Conservation (phyloP, 2,329 filamentous ascomycete genomes). For the Corinectria fuckeliana region DNA sequence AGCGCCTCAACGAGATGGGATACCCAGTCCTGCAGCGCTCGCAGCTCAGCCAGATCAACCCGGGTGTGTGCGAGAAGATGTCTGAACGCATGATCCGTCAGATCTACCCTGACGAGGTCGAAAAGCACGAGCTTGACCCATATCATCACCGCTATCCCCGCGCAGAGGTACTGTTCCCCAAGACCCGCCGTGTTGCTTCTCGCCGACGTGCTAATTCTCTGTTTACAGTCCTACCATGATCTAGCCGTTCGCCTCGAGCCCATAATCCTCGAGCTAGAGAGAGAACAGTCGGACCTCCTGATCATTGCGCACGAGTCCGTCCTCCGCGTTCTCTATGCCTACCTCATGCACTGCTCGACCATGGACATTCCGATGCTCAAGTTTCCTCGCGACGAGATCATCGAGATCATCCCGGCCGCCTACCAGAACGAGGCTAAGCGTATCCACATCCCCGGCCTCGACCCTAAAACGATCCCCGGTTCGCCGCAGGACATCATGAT, state of each 20-base stretch:
- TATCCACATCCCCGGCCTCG: conserved; percentile 78
- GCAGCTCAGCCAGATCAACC: conserved; percentile 97
- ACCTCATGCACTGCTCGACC: conserved; percentile 97
- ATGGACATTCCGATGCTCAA: conserved; percentile 91
- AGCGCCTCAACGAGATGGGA: conserved; percentile 77
- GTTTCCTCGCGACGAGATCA: conserved; percentile 96
- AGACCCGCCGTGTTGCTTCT: not conserved
- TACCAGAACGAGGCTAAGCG: conserved; percentile 97
- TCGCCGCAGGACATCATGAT: conserved; percentile 85
- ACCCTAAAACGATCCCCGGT: conserved; percentile 72
- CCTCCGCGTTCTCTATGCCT: conserved; percentile 94
- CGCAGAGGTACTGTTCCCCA: conserved; percentile 73
- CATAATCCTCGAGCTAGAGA: conserved; percentile 95
- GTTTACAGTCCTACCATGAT: conserved; percentile 87
- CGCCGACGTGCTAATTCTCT: conserved; percentile 10
- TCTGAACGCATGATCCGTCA: conserved; percentile 81
- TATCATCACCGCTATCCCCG: conserved; percentile 97
- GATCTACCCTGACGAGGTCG: conserved; percentile 87
- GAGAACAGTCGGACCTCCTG: conserved; percentile 95
- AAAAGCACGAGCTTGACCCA: conserved; percentile 91
- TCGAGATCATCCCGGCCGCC: conserved; percentile 96
- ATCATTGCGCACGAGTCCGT: conserved; percentile 99
- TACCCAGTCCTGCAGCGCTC: conserved; percentile 90
- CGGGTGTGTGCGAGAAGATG: conserved; percentile 93
- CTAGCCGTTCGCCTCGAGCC: conserved; percentile 97